phyloP scores from a whole-genome alignment of 306 rosid species.

The Pterocarpus macrocarpus region DNA sequence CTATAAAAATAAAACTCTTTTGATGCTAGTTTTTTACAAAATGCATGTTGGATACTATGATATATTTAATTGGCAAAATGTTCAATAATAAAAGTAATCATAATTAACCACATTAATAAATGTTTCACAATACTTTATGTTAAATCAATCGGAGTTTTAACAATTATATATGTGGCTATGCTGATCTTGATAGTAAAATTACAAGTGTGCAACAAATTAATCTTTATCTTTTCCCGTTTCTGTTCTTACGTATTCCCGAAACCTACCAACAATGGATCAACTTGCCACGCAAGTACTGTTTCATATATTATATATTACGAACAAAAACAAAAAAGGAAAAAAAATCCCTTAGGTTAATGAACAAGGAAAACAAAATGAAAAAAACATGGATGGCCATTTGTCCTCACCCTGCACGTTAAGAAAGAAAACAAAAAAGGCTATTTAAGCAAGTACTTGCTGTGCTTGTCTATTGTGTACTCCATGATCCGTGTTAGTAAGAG shows the following conservation, averaged over 20 bases:
- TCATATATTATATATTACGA: background rate
- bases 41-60: no score
- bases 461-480: constrained; percentile 7
- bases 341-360: background rate
- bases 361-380: background rate
- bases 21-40: no score
- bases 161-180: no score
- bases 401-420: background rate
- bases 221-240: no score
- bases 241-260: background rate
- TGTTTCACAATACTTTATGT: no score
- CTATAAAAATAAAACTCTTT: no score
- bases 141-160: no score
- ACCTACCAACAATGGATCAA: background rate
- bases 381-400: background rate
- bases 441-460: background rate
- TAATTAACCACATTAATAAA: no score
- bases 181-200: no score
- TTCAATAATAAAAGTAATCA: no score
- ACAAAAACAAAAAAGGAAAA: background rate
- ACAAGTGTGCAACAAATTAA: no score
- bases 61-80: no score
- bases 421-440: background rate
- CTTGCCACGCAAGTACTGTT: background rate
- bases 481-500: background rate